phyloP scores from a whole-genome alignment of 306 rosid species.

The Trifolium pratense region DNA sequence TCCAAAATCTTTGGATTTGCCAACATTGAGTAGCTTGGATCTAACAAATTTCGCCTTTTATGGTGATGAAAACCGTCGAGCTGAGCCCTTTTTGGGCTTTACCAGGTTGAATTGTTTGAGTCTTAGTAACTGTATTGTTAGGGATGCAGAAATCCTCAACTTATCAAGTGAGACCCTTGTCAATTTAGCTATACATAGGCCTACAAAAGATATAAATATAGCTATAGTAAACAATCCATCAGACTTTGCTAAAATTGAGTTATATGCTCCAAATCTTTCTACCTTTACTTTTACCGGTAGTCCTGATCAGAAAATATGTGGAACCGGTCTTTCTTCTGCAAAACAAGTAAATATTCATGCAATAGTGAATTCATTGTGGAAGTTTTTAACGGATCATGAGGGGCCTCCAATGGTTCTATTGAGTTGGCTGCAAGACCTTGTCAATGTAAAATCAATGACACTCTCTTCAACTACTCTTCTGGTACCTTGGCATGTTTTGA shows the following conservation, averaged over 20 bases:
- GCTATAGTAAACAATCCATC: too few species aligned
- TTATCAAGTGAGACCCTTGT: background rate
- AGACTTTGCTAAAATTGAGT: background rate
- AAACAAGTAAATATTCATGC: background rate
- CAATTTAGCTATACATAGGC: slow-evolving; percentile 5
- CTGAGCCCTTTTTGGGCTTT: slow-evolving; percentile 14
- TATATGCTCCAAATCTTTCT: background rate
- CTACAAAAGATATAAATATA: too few species aligned
- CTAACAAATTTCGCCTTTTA: background rate
- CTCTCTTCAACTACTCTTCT: slow-evolving; percentile 32
- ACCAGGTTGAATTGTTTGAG: slow-evolving; percentile 21
- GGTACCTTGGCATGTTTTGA: slow-evolving; percentile 26
- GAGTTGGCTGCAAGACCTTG: slow-evolving; percentile 12
- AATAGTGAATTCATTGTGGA: rapidly evolving
- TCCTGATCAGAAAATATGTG: background rate
- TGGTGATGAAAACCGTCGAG: background rate
- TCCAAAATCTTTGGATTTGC: slow-evolving; percentile 18
- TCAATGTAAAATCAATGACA: slow-evolving; percentile 7
- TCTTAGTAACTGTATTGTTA: background rate
- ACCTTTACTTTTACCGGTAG: background rate
- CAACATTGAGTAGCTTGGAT: slow-evolving; percentile 14
- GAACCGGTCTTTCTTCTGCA: slow-evolving; percentile 22
- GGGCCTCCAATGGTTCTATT: background rate
- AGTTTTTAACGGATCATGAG: too few species aligned
- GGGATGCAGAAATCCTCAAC: slow-evolving; percentile 11